Evolutionary conservation across 139 green algal species (phyloP).

Genomic region (Auxenochlorella protothecoides): DNA sequence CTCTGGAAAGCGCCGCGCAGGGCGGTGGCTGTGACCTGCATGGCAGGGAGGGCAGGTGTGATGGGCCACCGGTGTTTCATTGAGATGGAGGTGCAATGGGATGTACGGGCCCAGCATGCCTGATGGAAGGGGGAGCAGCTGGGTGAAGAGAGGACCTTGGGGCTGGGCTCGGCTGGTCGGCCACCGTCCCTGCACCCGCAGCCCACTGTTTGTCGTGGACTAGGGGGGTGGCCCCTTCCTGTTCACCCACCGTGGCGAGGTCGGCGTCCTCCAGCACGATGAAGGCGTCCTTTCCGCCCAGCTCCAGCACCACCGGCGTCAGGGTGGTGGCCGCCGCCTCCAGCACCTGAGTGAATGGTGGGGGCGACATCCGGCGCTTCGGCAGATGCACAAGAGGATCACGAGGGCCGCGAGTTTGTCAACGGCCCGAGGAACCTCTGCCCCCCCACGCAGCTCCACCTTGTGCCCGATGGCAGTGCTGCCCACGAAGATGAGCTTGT

Average conservation of each 20-base stretch:
- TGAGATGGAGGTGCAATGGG: too few relatives aligned
- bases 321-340: constrained; percentile 58
- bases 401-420: background rate
- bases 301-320: constrained; percentile 91
- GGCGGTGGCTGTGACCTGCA: constrained; percentile 66
- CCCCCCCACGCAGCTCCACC: background rate
- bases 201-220: too few relatives aligned
- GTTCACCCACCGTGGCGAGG: constrained; percentile 46
- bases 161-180: background rate
- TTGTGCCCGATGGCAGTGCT: constrained; percentile 49
- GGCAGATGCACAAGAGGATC: too few relatives aligned
- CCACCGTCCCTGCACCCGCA: background rate
- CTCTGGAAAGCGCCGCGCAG: constrained; percentile 84
- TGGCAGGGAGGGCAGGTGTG: background rate
- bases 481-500: constrained; percentile 91
- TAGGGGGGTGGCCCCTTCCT: too few relatives aligned
- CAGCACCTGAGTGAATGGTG: constrained; percentile 53
- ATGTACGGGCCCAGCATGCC: too few relatives aligned
- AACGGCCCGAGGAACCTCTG: background rate
- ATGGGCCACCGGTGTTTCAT: background rate
- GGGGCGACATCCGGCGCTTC: too few relatives aligned
- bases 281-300: constrained; percentile 95
- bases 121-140: too few relatives aligned
- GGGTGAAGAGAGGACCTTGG: too few relatives aligned
- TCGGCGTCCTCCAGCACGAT: constrained; percentile 86